Conservation (phyloP, 2,329 filamentous ascomycete species). For the Aspergillus intermedius region DNA sequence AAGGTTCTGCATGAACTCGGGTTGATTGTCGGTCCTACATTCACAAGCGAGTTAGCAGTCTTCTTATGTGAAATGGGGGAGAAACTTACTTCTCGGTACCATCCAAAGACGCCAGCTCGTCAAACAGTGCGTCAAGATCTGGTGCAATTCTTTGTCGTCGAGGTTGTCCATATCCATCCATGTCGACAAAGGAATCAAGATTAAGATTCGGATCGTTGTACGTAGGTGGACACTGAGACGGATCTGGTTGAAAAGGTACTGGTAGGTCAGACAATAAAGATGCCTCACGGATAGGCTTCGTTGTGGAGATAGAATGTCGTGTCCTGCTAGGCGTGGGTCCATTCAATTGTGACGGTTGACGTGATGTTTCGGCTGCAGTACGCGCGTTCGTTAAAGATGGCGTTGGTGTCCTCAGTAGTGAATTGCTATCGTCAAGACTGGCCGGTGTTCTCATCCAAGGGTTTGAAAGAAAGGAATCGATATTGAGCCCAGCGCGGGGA, state of each 20-base stretch:
- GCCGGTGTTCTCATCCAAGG: constrained; percentile 23
- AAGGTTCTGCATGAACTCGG: constrained; percentile 35
- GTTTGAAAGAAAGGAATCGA: constrained; percentile 19
- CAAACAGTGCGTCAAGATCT: constrained; percentile 48
- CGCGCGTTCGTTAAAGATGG: constrained; percentile 21
- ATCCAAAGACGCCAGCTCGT: constrained; percentile 53
- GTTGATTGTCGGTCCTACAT: constrained; percentile 26
- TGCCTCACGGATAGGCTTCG: constrained; percentile 13
- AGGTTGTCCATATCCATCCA: constrained; percentile 23
- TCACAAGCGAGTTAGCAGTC: constrained; percentile 8
- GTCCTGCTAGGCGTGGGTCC: constrained; percentile 8
- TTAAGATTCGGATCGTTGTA: constrained; percentile 24
- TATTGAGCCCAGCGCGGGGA: constrained; percentile 4
- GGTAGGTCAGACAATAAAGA: constrained; percentile 17
- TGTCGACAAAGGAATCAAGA: constrained; percentile 22
- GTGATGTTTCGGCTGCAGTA: constrained; percentile 13
- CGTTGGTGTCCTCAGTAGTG: constrained; percentile 21
- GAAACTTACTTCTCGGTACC: constrained; percentile 41
- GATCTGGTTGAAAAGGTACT: constrained; percentile 15
- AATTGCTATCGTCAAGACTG: constrained; percentile 18
- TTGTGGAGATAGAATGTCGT: constrained; percentile 13
- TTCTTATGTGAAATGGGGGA: too few species aligned
- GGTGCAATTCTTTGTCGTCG: constrained; percentile 28
- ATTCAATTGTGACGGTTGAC: constrained; percentile 14
- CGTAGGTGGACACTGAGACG: constrained; percentile 18